A percentile compares a stretch with the other conserved stretches of the same genome.
These are phyloP conservation scores for Pichia manshurica DNA, from an alignment of 805 yeast genomes.

Conservation along the genomic window DNA sequence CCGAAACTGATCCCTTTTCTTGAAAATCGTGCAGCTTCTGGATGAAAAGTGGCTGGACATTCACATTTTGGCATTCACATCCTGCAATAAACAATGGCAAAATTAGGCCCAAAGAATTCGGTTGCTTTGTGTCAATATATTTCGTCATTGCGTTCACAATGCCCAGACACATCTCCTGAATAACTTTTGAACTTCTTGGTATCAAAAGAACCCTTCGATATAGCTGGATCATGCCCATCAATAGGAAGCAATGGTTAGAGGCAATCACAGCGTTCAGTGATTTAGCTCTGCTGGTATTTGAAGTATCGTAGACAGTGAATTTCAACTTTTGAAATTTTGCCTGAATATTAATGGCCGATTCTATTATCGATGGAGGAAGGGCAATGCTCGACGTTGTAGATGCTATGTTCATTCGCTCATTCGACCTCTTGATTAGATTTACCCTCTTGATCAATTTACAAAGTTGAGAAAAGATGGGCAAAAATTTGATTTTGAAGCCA, in stretches of 20 bases:
- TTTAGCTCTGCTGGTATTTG: conserved; percentile 5
- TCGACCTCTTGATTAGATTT: conserved; percentile 16
- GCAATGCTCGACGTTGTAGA: not conserved
- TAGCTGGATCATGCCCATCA: conserved; percentile 50
- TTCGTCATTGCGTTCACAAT: conserved; percentile 34
- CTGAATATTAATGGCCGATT: conserved; percentile 39
- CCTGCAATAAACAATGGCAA: conserved; percentile 55
- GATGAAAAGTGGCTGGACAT: conserved; percentile 33
- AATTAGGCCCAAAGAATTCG: conserved; percentile 51
- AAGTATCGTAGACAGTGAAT: conserved; percentile 12
- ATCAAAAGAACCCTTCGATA: conserved; percentile 49
- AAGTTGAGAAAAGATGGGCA: conserved; percentile 53
- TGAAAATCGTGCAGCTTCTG: conserved; percentile 38
- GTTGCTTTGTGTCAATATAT: conserved; percentile 39
- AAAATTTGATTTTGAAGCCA: conserved; percentile 61
- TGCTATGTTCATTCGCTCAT: not conserved
- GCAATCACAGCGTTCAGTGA: conserved; percentile 31
- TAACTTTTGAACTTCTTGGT: conserved; percentile 39
- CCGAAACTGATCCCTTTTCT: conserved; percentile 35
- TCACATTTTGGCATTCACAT: conserved; percentile 44
- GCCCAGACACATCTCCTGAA: conserved; percentile 42
- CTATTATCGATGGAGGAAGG: conserved; percentile 20
- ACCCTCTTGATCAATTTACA: conserved; percentile 34
- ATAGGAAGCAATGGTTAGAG: conserved; percentile 48
- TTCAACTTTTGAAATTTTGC: conserved; percentile 26